Percentiles rank a stretch among this genome's conserved stretches.
phyloP scores from a whole-genome alignment of 805 yeast species.

The Yamadazyma sp. region DNA sequence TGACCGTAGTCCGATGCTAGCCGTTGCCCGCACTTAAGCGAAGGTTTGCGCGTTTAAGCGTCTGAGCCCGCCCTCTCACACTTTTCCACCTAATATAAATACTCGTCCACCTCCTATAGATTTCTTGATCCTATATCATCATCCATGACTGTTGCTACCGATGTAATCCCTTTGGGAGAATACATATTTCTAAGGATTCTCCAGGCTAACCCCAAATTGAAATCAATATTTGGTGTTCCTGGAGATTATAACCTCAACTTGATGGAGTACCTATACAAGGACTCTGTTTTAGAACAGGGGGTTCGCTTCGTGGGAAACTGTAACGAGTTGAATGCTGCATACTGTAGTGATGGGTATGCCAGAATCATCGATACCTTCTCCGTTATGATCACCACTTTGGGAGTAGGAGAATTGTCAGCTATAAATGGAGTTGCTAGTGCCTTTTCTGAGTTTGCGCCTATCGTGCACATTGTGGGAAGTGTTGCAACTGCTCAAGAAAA shows the following conservation, averaged over 20 bases:
- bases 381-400: slow-evolving; percentile 70
- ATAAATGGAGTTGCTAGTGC: slow-evolving; percentile 82
- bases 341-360: slow-evolving; percentile 89
- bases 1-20: slow-evolving; percentile 4
- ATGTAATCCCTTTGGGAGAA: slow-evolving; percentile 59
- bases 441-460: slow-evolving; percentile 75
- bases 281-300: slow-evolving; percentile 35
- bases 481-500: slow-evolving; percentile 24
- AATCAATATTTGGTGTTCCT: slow-evolving; percentile 71
- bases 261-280: slow-evolving; percentile 63
- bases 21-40: slow-evolving; percentile 8
- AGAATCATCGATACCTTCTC: slow-evolving; percentile 58
- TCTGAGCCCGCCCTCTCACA: neutral
- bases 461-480: slow-evolving; percentile 78
- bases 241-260: slow-evolving; percentile 73
- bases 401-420: slow-evolving; percentile 89
- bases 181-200: slow-evolving; percentile 59
- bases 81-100: slow-evolving; percentile 2
- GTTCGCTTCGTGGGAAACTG: slow-evolving; percentile 78
- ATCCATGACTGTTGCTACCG: slow-evolving; percentile 15
- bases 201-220: slow-evolving; percentile 49
- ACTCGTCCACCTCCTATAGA: neutral
- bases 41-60: slow-evolving; percentile 1
- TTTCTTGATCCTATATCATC: too few relatives aligned
- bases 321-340: slow-evolving; percentile 87